Evolutionary conservation across 805 yeast species (phyloP).

Genomic region (Suhomyces kilbournensis): DNA sequence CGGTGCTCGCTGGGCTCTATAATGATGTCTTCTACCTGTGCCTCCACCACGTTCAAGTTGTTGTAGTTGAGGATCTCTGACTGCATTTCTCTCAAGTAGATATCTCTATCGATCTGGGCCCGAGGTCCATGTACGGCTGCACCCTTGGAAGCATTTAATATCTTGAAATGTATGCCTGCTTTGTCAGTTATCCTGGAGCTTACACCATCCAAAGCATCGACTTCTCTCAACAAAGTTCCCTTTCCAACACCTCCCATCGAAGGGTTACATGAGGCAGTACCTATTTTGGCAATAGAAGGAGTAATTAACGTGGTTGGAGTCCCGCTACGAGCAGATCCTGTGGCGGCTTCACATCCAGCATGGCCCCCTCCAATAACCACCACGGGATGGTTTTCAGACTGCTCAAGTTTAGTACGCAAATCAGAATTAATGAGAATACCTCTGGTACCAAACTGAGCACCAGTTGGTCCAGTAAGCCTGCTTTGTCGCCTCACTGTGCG

Average conservation of each 20-base stretch:
- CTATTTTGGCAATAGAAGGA: slow-evolving; percentile 71
- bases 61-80: slow-evolving; percentile 50
- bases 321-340: slow-evolving; percentile 88
- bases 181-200: slow-evolving; percentile 81
- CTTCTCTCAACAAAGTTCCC: slow-evolving; percentile 87
- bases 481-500: background rate
- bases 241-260: slow-evolving; percentile 98
- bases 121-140: slow-evolving; percentile 99
- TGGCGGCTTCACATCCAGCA: slow-evolving; percentile 97
- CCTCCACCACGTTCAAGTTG: slow-evolving; percentile 61
- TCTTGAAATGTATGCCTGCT: slow-evolving; percentile 90
- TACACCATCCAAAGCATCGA: slow-evolving; percentile 95
- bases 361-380: slow-evolving; percentile 97
- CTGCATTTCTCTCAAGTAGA: slow-evolving; percentile 82
- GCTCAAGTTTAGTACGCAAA: slow-evolving; percentile 1
- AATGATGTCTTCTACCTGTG: slow-evolving; percentile 81
- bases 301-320: slow-evolving; percentile 69
- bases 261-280: slow-evolving; percentile 96
- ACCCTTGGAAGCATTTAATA: slow-evolving; percentile 82
- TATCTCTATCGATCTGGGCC: slow-evolving; percentile 87
- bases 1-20: slow-evolving; percentile 39
- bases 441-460: background rate
- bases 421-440: slow-evolving; percentile 22
- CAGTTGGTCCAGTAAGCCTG: background rate
- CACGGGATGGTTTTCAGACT: slow-evolving; percentile 47